A percentile compares a stretch with the other conserved stretches of the same genome.
phyloP scores from a whole-genome alignment of 352 stramenopile genomes.

The Pythium dissotocum region DNA sequence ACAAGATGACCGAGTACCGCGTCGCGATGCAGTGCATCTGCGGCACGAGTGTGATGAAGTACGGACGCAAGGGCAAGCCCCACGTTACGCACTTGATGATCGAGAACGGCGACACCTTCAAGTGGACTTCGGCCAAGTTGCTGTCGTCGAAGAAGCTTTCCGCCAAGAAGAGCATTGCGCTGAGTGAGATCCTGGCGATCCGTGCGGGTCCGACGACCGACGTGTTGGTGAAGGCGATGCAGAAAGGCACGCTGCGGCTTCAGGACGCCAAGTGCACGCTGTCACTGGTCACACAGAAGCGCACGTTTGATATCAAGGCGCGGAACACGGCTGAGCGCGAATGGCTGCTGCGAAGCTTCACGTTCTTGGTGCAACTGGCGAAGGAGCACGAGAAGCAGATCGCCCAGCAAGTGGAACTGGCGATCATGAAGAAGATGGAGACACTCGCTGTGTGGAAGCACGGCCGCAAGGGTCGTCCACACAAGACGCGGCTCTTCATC shows the following conservation, averaged over 20 bases:
- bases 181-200: constrained; percentile 60
- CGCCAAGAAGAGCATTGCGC: constrained; percentile 56
- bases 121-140: constrained; percentile 76
- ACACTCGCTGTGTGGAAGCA: constrained; percentile 74
- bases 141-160: constrained; percentile 30
- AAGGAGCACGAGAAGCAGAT: constrained; percentile 72
- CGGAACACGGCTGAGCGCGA: constrained; percentile 68
- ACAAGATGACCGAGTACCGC: constrained; percentile 85
- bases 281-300: constrained; percentile 70
- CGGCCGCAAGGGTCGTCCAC: constrained; percentile 66
- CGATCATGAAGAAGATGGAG: constrained; percentile 87
- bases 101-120: constrained; percentile 76
- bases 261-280: constrained; percentile 73
- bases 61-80: constrained; percentile 76
- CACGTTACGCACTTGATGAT: constrained; percentile 73
- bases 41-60: constrained; percentile 75
- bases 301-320: constrained; percentile 77
- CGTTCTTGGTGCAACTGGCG: constrained; percentile 72
- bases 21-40: constrained; percentile 80
- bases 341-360: constrained; percentile 74
- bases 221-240: constrained; percentile 59
- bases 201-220: constrained; percentile 59
- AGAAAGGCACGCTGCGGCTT: constrained; percentile 64
- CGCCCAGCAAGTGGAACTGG: constrained; percentile 76
- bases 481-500: constrained; percentile 83